A percentile compares a stretch with the other conserved stretches of the same genome.
Evolutionary conservation across 192 early-diverging fungal genomes (phyloP).

Genomic region (Obelidium mucronatum): DNA sequence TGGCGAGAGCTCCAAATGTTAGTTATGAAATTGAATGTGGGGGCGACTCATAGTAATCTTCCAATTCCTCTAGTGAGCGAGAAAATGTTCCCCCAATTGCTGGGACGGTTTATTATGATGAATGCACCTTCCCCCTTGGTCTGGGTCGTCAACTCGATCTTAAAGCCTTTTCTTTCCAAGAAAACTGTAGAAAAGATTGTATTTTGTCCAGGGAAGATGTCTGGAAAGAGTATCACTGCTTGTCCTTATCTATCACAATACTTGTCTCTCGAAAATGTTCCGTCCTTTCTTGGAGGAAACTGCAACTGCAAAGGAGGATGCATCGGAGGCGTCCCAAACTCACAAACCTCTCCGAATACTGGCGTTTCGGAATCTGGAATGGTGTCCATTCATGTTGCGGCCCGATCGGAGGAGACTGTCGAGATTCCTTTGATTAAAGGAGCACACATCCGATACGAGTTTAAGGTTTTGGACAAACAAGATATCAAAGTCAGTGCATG

Average conservation of each 20-base stretch:
- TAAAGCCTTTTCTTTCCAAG: constrained; percentile 13
- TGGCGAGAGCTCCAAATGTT: constrained; percentile 8
- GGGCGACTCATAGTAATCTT: no score
- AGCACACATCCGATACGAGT: background rate
- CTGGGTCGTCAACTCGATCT: background rate
- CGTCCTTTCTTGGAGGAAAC: constrained; percentile 21
- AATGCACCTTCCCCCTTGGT: background rate
- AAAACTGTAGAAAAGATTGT: constrained; percentile 13
- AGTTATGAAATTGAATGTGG: no score
- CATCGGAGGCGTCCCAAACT: constrained; percentile 21
- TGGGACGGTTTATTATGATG: background rate
- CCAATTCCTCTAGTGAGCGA: no score
- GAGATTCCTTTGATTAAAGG: background rate
- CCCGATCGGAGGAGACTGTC: background rate
- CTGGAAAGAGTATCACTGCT: background rate
- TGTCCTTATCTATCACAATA: constrained; percentile 9
- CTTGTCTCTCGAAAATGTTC: background rate
- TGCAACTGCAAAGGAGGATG: constrained; percentile 28
- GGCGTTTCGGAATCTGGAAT: background rate
- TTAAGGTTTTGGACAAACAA: background rate
- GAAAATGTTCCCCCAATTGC: constrained; percentile 17
- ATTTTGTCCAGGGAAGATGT: constrained; percentile 18
- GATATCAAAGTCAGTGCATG: background rate
- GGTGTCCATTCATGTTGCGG: background rate
- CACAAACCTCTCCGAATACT: background rate